Evolutionary conservation across 2,329 filamentous ascomycete genomes (phyloP).

Genomic region (Dactylella cylindrospora): DNA sequence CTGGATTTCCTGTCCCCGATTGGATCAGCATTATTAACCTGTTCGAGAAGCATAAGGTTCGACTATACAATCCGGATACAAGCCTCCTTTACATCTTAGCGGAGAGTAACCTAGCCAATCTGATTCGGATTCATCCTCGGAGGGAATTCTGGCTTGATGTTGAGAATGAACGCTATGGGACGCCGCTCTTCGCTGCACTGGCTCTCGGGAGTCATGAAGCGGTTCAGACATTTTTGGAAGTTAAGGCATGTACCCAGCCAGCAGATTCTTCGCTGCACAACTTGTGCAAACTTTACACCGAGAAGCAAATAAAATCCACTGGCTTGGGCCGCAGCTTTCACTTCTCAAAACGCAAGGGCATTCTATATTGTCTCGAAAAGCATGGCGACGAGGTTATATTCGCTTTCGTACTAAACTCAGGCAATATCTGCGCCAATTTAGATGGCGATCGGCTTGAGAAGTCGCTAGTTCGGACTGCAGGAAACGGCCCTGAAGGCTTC

Average conservation of each 20-base stretch:
- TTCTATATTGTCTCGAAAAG: neutral
- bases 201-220: conserved; percentile 50
- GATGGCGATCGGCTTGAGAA: too few species aligned
- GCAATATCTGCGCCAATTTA: too few species aligned
- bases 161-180: conserved; percentile 50
- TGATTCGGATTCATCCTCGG: conserved; percentile 49
- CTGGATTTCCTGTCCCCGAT: conserved; percentile 46
- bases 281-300: conserved; percentile 6
- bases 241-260: neutral
- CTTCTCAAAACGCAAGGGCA: conserved; percentile 2
- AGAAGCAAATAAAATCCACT: neutral
- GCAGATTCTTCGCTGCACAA: neutral
- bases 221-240: conserved; percentile 46
- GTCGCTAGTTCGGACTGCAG: too few species aligned
- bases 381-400: conserved; percentile 1
- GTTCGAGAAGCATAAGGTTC: conserved; percentile 47
- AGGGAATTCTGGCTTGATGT: conserved; percentile 45
- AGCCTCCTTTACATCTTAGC: conserved; percentile 53
- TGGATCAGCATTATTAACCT: conserved; percentile 51
- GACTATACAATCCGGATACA: conserved; percentile 47
- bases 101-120: conserved; percentile 46
- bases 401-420: conserved; percentile 3
- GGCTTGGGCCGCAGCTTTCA: conserved; percentile 6
- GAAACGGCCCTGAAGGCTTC: too few species aligned
- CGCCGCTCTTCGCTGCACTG: conserved; percentile 52